Conservation (phyloP, 108 stramenopile genomes). For the Stephanodiscus minutulus region DNA sequence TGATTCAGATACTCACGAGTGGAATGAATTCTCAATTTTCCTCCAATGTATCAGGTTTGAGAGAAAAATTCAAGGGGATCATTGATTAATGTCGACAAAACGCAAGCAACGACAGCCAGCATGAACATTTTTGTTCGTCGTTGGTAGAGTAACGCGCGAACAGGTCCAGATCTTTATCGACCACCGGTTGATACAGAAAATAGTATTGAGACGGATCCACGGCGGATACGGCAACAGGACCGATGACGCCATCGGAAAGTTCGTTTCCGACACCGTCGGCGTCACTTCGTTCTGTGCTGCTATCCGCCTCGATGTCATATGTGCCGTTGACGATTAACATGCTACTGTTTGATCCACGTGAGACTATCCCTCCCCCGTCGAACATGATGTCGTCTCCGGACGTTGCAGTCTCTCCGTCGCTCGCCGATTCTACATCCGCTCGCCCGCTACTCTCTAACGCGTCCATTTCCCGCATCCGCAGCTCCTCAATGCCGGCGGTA, state of each 20-base stretch:
- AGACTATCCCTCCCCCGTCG: background rate
- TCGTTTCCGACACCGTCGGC: background rate
- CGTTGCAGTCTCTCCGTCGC: background rate
- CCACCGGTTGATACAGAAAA: conserved; percentile 33
- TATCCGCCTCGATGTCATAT: background rate
- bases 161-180: conserved; percentile 34
- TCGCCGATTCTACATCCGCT: background rate
- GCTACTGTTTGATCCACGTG: background rate
- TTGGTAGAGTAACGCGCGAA: conserved; percentile 41
- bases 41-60: too few species aligned
- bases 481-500: conserved; percentile 50
- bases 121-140: conserved; percentile 28
- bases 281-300: background rate
- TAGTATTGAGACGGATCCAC: conserved; percentile 18
- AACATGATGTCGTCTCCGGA: background rate
- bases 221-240: background rate
- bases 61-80: too few species aligned
- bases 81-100: background rate
- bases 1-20: too few species aligned
- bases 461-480: conserved; percentile 17
- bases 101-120: conserved; percentile 5
- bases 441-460: background rate
- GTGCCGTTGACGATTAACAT: background rate
- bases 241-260: background rate
- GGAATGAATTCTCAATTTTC: too few species aligned